phyloP scores from a whole-genome alignment of 352 stramenopile species.

The Salisapilia sapeloensis region DNA sequence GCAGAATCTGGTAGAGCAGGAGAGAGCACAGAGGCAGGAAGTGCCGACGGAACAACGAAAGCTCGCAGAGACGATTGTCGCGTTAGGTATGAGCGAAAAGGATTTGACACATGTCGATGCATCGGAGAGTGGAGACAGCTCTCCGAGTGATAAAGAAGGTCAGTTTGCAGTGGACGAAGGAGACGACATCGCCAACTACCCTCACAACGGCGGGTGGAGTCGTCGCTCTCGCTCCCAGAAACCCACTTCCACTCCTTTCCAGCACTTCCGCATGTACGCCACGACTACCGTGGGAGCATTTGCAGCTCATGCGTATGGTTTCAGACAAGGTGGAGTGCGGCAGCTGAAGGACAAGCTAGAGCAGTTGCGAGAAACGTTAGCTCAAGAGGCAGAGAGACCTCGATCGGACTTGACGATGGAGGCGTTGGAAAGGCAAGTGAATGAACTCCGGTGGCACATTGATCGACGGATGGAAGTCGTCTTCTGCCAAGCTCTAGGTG shows the following conservation, averaged over 20 bases:
- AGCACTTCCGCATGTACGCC: constrained; percentile 47
- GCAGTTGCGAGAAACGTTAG: constrained; percentile 19
- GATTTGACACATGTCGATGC: background rate
- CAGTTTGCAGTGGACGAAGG: no score
- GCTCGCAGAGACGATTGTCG: constrained; percentile 56
- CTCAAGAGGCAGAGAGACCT: constrained; percentile 27
- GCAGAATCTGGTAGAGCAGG: constrained; percentile 55
- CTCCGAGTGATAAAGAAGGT: constrained; percentile 14
- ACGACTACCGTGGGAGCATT: constrained; percentile 72
- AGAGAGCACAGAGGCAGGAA: constrained; percentile 8
- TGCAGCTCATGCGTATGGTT: constrained; percentile 69
- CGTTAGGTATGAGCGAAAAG: constrained; percentile 18
- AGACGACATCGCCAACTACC: no score
- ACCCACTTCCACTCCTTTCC: constrained; percentile 16
- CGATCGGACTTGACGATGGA: constrained; percentile 61
- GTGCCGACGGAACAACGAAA: constrained; percentile 41
- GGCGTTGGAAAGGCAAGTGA: constrained; percentile 52
- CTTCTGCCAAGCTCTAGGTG: constrained; percentile 70
- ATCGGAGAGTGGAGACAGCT: constrained; percentile 14
- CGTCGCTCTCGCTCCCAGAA: no score
- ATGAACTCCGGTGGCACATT: constrained; percentile 72
- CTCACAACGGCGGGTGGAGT: no score
- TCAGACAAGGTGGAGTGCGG: constrained; percentile 54
- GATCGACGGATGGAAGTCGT: constrained; percentile 67
- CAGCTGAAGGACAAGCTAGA: constrained; percentile 58